A percentile compares a stretch with the other conserved stretches of the same genome.
These are phyloP conservation scores for Colletotrichum sp. DNA, from an alignment of 2,329 filamentous ascomycete species.

Conservation along the genomic window DNA sequence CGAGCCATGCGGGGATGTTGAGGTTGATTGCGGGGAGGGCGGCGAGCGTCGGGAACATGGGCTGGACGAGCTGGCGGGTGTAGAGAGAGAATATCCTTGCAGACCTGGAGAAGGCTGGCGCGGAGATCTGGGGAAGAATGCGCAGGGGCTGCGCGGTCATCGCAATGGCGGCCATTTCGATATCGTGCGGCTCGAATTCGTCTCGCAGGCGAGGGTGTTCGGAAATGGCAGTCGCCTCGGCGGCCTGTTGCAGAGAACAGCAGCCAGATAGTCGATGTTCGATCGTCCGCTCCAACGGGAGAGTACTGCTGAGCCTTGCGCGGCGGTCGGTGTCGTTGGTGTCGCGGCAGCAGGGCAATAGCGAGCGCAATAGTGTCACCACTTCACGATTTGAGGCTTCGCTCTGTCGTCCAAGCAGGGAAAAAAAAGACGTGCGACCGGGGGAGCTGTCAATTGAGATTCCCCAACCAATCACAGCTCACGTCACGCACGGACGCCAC, in stretches of 20 bases:
- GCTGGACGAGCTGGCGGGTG: constrained; percentile 49
- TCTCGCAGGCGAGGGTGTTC: neutral
- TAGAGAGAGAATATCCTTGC: constrained; percentile 49
- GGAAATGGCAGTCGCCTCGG: neutral
- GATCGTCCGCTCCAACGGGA: neutral
- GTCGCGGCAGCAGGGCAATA: neutral
- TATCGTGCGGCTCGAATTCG: constrained; percentile 5
- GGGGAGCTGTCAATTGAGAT: constrained; percentile 17
- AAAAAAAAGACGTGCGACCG: constrained; percentile 14
- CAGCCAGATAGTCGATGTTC: too few relatives aligned
- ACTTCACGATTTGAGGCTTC: constrained; percentile 1
- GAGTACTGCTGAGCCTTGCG: neutral
- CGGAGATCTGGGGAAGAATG: constrained; percentile 56
- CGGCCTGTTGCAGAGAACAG: neutral
- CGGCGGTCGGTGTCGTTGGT: neutral
- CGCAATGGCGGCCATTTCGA: constrained; percentile 48
- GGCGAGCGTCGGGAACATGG: constrained; percentile 60
- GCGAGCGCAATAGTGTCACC: neutral
- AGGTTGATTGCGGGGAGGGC: constrained; percentile 66
- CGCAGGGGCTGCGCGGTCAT: constrained; percentile 24
- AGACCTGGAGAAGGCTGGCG: constrained; percentile 43
- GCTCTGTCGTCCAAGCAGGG: neutral
- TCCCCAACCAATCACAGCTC: constrained; percentile 21
- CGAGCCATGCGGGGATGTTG: constrained; percentile 65
- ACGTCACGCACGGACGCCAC: constrained; percentile 1